Evolutionary conservation across 2,329 filamentous ascomycete species (phyloP), one percentile per base, ranked within the genome.

Genomic region (Monosporascus sp.): DNA sequence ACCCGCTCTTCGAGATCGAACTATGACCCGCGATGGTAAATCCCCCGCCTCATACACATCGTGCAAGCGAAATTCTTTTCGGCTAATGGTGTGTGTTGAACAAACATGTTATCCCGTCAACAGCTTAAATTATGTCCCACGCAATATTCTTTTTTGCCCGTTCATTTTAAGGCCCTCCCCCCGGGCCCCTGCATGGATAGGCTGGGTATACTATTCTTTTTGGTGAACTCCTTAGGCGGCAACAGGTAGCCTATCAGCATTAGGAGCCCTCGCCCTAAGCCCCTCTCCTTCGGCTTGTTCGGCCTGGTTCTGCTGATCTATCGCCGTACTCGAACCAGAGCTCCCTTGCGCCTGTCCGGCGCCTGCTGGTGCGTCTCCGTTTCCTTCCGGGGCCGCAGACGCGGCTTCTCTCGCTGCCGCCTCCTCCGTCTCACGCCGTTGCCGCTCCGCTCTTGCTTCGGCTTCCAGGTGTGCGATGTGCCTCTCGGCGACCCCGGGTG

Each of bases 401-500:
- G 70, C 64, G 43, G 69, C 69, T 14, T 70, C 70, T 0, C 65
- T 67, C 5, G 70, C 71, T 1, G 68, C 70, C 5, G 68, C 70
- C 27, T 69, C 72, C 39, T 71, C 75, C 1, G 70, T 72, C 53
- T 79, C 74, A 58, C 69, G 69, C 25, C 75, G 69, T 55, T 74
- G 68, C 41, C 70, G 64, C 58, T 77, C 77, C 37, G 60, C 72
- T 48, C 75, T 70, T 39, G 74, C 76, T 52, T 80, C 75, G 4
- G 76, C 78, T 59, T 83, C 80, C 2, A 83, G 65, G 45, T 80
- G 75, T 24, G 78, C 79, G 55, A 87, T 85, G 56, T 87, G 84
- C 48, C 82, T 72, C 67, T 87, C 84, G 1, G 83, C 83, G 24
- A 87, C 77, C 9, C 84, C 84, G 1, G 84, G 84, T 2, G 83